Evolutionary conservation across 2,329 filamentous ascomycete genomes (phyloP), one percentile per base, ranked within the genome.

Genomic region (Monilinia fructicola): DNA sequence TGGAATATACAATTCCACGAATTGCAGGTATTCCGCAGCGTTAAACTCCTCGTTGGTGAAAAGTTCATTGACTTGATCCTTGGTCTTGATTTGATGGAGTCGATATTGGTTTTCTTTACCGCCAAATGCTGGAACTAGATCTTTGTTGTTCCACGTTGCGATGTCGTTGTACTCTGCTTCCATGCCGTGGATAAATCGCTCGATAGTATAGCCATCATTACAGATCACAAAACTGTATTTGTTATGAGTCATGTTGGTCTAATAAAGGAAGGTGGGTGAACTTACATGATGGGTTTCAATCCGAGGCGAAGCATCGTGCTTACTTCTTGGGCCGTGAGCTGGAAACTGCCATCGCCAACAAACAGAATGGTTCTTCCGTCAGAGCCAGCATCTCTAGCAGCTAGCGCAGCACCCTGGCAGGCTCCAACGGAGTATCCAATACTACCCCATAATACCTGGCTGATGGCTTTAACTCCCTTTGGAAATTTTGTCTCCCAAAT

Each of bases 151-250:
- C 93, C 93, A 96, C 14, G 81, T 77, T 67, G 85, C 83, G 66
- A 96, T 88, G 75, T 96, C 91, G 75, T 97, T 96, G 81, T 96
- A 96, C 35, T 76, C 77, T 42, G 86, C 90, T 11, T 93, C 82
- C 87, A 90, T 90, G 64, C 92, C 92, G 78, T 96, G 92, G 74
- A 96, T 96, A 77, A 87, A 90, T 40, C 93, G 87, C 79, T 97
- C 93, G 76, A 96, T 95, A 12, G 92, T 95, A 79, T 91, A 96
- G 14, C 93, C 93, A 52, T 93, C 87, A 76, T 96, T 96, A 82
- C 90, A 92, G 71, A 96, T 89, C 69, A 95, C 83, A 76, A 96
- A 94, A 69, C 85, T 87, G 4, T 46, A 44, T 59, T 58, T 46
- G 35, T 54, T 11, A 35, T 42, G 23, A 31, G 44, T 52, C 26